phyloP scores from a whole-genome alignment of 2,329 filamentous ascomycete genomes.

The Ophiostoma australiae region DNA sequence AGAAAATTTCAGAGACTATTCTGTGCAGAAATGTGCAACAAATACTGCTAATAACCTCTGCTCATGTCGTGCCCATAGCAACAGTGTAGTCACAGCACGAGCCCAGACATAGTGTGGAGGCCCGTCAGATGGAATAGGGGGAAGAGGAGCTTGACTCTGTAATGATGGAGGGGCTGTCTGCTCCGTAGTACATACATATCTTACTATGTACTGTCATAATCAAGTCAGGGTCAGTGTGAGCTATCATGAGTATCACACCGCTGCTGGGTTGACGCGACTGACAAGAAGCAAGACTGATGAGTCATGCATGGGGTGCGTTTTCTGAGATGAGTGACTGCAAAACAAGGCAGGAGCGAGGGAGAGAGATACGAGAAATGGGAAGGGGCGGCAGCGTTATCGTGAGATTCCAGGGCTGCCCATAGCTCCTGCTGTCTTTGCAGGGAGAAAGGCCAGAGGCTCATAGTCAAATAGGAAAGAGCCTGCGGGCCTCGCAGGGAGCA shows the following conservation, averaged over 20 bases:
- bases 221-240: neutral
- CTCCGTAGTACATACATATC: neutral
- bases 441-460: neutral
- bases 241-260: neutral
- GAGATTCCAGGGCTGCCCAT: neutral
- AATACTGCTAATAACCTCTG: neutral
- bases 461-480: constrained; percentile 6
- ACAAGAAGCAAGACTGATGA: neutral
- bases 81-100: constrained; percentile 10
- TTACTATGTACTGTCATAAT: too few species aligned
- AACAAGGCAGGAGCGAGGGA: neutral
- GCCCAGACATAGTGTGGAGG: constrained; percentile 19
- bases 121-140: constrained; percentile 17
- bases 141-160: neutral
- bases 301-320: neutral
- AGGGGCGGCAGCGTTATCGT: constrained; percentile 10
- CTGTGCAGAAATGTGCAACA: neutral
- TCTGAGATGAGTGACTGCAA: neutral
- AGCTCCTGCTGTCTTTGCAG: constrained; percentile 10
- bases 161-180: neutral
- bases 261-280: neutral
- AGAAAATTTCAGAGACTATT: neutral
- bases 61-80: constrained; percentile 14
- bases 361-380: neutral
- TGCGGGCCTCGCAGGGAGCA: neutral